Base-by-base conservation (phyloP, 331 rosid genomes). In the Arachis monticola region DNA sequence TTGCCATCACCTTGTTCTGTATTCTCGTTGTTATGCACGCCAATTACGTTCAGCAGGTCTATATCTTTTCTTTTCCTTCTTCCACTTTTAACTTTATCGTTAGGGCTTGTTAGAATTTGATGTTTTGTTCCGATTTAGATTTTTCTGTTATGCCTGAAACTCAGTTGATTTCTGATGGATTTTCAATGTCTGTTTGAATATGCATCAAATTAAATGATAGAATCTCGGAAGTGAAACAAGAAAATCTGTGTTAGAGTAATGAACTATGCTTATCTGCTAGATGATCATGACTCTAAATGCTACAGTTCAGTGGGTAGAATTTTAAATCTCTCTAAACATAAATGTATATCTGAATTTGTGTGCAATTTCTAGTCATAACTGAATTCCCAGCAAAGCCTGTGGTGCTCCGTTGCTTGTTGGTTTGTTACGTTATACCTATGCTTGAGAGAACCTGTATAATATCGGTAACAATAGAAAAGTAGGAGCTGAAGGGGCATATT, bases 11-110 rank as follows among this genome's bases (percentile, higher is more conserved):
- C 46, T 74, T 93, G 65, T 93, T 93, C 86, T 93, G 92, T 63
- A 83, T 93, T 68, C 98, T 91, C 70, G 93, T 93, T 60, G 98
- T 93, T 61, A 93, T 93, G 98, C 98, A 93, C 89, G 97, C 98
- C 75, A 93, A 93, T 84, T 93, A 93, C 80, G 98, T 93, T 45
- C 98, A 93, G 57, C 98, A 93, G 95, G 98, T 92, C 5, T 45
- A 11, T 9, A 2, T 0, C 5, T 41, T 13, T 52, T 60, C 72
- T 66, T 69, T 11, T 22, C 40, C 22, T n/a, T 8, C 50, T 27
- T 46, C 30, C 69, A 14, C 50, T 72, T 62, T 60, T 1, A 7
- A 30, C 53, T n/a, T 41, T 41, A 53, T 17, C 0, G 30, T 64
- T 74, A 77, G 86, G 84, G 84, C 69, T 78, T 80, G 4, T 17